Evolutionary conservation across 2,329 filamentous ascomycete species (phyloP), one percentile per base, ranked within the genome.

Genomic region (Zasmidium citrigriseum): DNA sequence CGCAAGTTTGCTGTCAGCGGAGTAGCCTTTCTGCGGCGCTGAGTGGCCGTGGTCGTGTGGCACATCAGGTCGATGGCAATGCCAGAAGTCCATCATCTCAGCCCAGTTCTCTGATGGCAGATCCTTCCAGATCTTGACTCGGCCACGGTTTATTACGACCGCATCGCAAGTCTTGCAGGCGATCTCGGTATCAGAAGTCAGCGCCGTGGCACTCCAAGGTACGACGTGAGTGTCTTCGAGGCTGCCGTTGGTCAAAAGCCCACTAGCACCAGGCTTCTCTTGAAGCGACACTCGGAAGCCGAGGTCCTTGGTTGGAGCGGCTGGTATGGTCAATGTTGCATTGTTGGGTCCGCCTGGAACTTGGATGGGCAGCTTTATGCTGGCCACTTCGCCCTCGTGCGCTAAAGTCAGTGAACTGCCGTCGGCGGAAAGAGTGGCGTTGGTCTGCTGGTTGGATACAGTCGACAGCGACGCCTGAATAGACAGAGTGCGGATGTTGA

Each of bases 41-140:
- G 69, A 64, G 44, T 72, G 62, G 5, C 68, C 68, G 51, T 80
- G 75, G 23, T 80, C 73, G 61, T 86, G 79, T 55, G 86, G 80
- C 60, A 87, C 82, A 41, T 80, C 75, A 1, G 96, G 95, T 75
- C 98, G 98, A 75, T 99, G 95, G 70, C 95, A 99, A 75, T 99
- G 96, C 95, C 95, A 99, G 67, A 99, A 96, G 74, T 99, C 96
- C 95, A 99, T 99, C 93, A 99, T 96, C 77, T 99, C 95, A 0
- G 95, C 96, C 95, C 95, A 99, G 70, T 96, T 93, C 68, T 96
- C 92, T 70, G 92, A 96, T 0, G 95, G 95, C 18, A 99, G 78
- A 70, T 99, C 92, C 75, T 93, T 96, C 93, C 95, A 99, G 38
- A 77, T 74, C 41, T 74, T 76, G 7, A 77, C 55, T 85, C 77